Evolutionary conservation across 2,329 filamentous ascomycete species (phyloP), one percentile per base, ranked within the genome.

Genomic region (Lasiodiplodia citricola): DNA sequence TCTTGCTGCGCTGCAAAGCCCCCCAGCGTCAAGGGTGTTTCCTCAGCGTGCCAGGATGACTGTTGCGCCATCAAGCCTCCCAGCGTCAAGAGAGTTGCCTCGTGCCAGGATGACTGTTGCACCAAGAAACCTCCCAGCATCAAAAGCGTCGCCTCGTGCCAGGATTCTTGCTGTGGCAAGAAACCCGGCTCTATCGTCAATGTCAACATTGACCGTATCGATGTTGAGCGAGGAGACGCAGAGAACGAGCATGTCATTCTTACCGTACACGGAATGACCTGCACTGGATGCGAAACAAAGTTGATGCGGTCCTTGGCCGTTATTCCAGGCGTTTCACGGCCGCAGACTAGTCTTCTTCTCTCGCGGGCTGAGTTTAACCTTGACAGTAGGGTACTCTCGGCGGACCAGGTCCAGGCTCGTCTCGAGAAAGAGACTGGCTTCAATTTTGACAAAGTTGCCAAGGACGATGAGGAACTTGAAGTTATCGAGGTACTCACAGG

Each of bases 221-320:
- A 76, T 50, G 21, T 74, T 13, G 80, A 80, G 69, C 74, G 71
- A 41, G 74, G 74, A 6, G 16, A 64, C 58, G 56, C 70, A 10
- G 69, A 70, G 4, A 76, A 73, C 2, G 87, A 92, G 69, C 87
- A 87, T 72, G 80, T 92, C 8, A 77, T 88, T 18, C 80, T 92
- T 10, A 85, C 80, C 52, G 84, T 93, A 35, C 83, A 85, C 7
- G 91, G 91, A 1, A 90, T 94, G 87, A 92, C 90, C 2, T 94
- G 91, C 72, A 89, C 88, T 0, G 90, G 91, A 1, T 93, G 91
- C 76, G 90, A 91, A 73, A 88, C 84, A 1, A 91, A 91, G 72
- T 83, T 93, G 21, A 73, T 65, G 74, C 80, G 25, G 80, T 86
- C 86, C 0, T 81, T 93, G 0, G 78, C 74, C 5, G 78, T 78